Base-by-base conservation (phyloP, 768 basidiomycete species). In the Mycena epipterygia region DNA sequence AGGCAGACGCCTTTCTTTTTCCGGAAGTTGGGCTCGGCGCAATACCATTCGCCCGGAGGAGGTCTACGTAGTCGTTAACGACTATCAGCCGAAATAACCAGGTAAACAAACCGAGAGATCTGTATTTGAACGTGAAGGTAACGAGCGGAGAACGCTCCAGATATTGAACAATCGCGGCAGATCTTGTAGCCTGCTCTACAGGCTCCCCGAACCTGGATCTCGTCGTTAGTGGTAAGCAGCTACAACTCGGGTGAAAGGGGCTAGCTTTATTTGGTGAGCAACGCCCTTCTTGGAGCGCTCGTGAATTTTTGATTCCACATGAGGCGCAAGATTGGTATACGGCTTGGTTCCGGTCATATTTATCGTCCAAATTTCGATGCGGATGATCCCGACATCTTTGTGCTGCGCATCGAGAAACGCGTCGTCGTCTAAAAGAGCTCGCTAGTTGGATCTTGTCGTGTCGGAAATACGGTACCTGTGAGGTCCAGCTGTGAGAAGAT, bases 221-320 rank as follows among this genome's bases (percentile, higher is more conserved):
- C 29, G 17, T 29, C 14, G n/a, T 39, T 17, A 53, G 49, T 35
- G 32, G 39, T 14, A 21, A n/a, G 44, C 9, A 35, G 35, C 13
- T 16, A 21, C 19, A 11, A 19, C n/a, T 17, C 6, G 23, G 21
- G 46, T 39, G 11, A 35, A 21, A 30, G n/a, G n/a, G n/a, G n/a
- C 67, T 58, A 11, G 29, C 68, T 73, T 73, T 30, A 63, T 67
- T 39, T 73, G 72, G 39, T 73, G 72, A 32, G 58, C 55, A 5
- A 41, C 68, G 21, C 53, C 64, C 29, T 73, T 73, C 19, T 70
- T 73, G 8, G 68, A 42, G 37, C 72, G 72, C 35, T 73, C 72
- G 42, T 73, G 72, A 11, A 73, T 56, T 37, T 70, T 69, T 12
- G 64, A 44, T 41, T 70, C 64, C 25, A 9, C 42, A 17, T 46